phyloP scores from a whole-genome alignment of 352 stramenopile species.

The Phytophthora tentaculata region DNA sequence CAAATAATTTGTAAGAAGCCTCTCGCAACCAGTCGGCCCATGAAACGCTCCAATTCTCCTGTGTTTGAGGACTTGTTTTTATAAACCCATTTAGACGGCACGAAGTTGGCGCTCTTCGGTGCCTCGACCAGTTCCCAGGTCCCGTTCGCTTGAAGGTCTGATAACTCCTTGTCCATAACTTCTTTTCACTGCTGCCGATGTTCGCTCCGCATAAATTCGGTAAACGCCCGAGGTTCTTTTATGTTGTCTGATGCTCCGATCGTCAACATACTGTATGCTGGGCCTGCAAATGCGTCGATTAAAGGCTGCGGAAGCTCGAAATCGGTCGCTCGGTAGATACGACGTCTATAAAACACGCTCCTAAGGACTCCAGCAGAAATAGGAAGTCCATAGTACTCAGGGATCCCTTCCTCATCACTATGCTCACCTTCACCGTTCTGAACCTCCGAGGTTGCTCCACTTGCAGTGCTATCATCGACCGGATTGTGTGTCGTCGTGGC shows the following conservation, averaged over 20 bases:
- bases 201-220: neutral
- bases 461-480: neutral
- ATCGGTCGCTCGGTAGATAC: neutral
- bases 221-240: neutral
- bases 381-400: neutral
- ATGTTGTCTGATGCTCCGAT: neutral
- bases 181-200: neutral
- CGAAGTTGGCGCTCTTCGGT: neutral
- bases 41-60: no score
- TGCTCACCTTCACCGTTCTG: no score
- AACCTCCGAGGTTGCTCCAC: no score
- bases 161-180: neutral
- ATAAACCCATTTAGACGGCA: no score
- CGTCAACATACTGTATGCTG: neutral
- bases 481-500: neutral
- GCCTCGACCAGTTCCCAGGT: neutral
- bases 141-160: neutral
- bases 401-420: neutral
- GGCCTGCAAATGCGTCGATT: conserved; percentile 1
- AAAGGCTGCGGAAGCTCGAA: conserved; percentile 5
- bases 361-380: conserved; percentile 1
- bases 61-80: neutral
- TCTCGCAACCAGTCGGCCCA: no score
- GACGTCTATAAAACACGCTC: neutral
- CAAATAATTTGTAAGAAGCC: no score